phyloP scores from a whole-genome alignment of 2,329 filamentous ascomycete genomes.

The Epichloe uncinata region DNA sequence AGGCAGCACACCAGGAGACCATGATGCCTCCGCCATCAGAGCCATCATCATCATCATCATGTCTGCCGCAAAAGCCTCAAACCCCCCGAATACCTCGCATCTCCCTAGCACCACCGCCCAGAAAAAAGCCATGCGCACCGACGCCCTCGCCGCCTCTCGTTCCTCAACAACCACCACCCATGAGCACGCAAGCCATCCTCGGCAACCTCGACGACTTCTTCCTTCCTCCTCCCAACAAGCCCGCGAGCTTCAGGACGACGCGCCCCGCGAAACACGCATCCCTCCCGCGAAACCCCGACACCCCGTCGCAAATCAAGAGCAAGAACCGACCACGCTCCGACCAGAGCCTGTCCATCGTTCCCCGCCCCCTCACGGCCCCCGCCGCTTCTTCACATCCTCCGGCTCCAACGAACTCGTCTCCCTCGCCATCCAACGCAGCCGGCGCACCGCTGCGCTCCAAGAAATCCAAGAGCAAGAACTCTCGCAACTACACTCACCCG shows the following conservation, averaged over 20 bases:
- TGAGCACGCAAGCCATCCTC: slow-evolving; percentile 41
- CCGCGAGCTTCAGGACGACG: slow-evolving; percentile 35
- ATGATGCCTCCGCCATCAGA: slow-evolving; percentile 1
- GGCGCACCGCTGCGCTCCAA: slow-evolving; percentile 20
- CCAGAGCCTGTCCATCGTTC: not conserved
- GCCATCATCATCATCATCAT: no score
- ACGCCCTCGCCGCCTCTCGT: slow-evolving; percentile 1
- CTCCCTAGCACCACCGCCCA: not conserved
- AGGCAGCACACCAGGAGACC: not conserved
- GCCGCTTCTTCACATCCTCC: slow-evolving; percentile 25
- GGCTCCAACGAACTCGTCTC: slow-evolving; percentile 22
- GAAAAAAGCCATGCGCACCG: not conserved
- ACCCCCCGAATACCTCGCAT: not conserved
- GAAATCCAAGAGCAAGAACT: slow-evolving; percentile 16
- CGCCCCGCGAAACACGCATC: not conserved
- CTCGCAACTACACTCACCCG: slow-evolving; percentile 7
- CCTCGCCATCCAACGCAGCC: slow-evolving; percentile 22
- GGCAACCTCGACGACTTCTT: slow-evolving; percentile 40
- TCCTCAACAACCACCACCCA: slow-evolving; percentile 18
- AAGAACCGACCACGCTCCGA: slow-evolving; percentile 7
- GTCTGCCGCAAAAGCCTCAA: not conserved
- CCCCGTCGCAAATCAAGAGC: slow-evolving; percentile 1
- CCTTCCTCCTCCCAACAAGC: slow-evolving; percentile 43
- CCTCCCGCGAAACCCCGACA: not conserved
- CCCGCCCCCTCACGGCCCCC: slow-evolving; percentile 5